Evolutionary conservation across 2,329 filamentous ascomycete genomes (phyloP).

Genomic region (Epichloe typhina): DNA sequence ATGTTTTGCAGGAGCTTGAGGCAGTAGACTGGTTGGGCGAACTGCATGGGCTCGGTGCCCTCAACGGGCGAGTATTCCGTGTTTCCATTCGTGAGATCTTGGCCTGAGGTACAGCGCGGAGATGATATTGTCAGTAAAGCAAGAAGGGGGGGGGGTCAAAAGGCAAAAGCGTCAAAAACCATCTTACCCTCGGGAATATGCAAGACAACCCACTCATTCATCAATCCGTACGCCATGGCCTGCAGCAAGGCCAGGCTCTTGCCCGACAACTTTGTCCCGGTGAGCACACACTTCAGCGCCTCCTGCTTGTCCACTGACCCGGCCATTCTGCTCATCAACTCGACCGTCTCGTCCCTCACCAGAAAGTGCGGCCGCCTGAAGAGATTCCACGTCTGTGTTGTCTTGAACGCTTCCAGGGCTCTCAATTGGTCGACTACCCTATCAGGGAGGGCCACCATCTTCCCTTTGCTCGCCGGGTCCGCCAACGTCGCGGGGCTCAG

Average conservation of each 20-base stretch:
- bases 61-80: constrained; percentile 67
- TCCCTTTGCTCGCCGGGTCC: constrained; percentile 43
- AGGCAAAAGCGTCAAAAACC: not conserved
- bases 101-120: constrained; percentile 28
- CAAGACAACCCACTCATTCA: constrained; percentile 80
- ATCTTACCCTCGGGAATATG: constrained; percentile 73
- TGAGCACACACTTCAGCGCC: constrained; percentile 52
- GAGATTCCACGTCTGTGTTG: constrained; percentile 73
- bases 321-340: constrained; percentile 52
- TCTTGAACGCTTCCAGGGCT: constrained; percentile 81
- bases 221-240: constrained; percentile 65
- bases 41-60: constrained; percentile 44
- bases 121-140: not conserved
- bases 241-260: constrained; percentile 84
- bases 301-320: constrained; percentile 37
- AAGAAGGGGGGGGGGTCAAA: not conserved
- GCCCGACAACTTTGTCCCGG: constrained; percentile 61
- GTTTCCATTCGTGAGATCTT: constrained; percentile 67
- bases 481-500: constrained; percentile 43
- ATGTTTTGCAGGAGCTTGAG: constrained; percentile 63
- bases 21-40: constrained; percentile 67
- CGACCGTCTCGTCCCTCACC: constrained; percentile 64
- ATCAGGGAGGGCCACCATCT: constrained; percentile 56
- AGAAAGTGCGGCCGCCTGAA: constrained; percentile 74
- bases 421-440: constrained; percentile 66